Evolutionary conservation across 2,329 filamentous ascomycete species (phyloP), one percentile per base, ranked within the genome.

Genomic region (Penicillium olsonii): DNA sequence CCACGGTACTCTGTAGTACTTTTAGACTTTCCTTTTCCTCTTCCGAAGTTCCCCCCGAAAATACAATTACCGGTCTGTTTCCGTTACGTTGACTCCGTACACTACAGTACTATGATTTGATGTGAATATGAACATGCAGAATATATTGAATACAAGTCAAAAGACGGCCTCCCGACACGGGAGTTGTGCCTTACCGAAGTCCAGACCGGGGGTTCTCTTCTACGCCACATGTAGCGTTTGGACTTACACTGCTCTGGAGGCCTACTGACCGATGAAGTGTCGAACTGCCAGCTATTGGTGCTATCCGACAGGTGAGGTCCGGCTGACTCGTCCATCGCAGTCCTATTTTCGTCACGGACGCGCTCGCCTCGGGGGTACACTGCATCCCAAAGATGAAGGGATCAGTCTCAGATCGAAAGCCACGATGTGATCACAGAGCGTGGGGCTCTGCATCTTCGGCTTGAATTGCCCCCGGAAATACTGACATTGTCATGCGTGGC

Each of bases 321-420:
- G 62, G 61, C 58, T 67, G 65, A 67, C 64, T 64, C 37, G 51
- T 42, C 47, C 52, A 48, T 57, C 57, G 56, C 54, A 59, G 52
- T n/a, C n/a, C 63, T 68, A 59, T 52, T 65, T 65, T 62, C 56
- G 64, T 60, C 63, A 66, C 62, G 58, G 65, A 57, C 52, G 24
- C 51, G 48, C 33, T 31, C 18, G 19, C 24, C 40, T 18, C 27
- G 27, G 34, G 24, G 50, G 38, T 48, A 50, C 54, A 55, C 45
- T 44, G 41, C 52, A 45, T 46, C 24, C 50, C 31, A 41, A 44
- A 20, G 43, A 29, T 46, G 26, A 37, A 42, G 31, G 34, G 24
- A 38, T 52, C 37, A 34, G 47, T 51, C 38, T 44, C 35, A 55
- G 42, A 41, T 52, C 50, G 51, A 17, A 52, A 59, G 52, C 57